Evolutionary conservation across 331 rosid species (phyloP).

Genomic region (Pyrus hybrid): DNA sequence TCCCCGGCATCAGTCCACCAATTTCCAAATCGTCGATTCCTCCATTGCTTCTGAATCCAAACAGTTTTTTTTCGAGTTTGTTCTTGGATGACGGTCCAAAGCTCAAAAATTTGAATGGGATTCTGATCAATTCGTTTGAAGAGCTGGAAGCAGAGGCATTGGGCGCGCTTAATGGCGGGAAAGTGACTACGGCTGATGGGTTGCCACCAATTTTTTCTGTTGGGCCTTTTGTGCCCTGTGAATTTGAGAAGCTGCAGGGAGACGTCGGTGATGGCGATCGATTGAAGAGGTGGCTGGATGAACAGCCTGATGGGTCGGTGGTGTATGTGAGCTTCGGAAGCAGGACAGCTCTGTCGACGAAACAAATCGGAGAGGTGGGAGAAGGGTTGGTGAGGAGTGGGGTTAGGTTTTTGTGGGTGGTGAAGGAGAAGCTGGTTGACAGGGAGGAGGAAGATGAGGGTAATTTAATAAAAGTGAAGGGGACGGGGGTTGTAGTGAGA

Average conservation of each 20-base stretch:
- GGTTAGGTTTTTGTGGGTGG: conserved; percentile 49
- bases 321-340: conserved; percentile 53
- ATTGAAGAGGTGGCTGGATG: conserved; percentile 34
- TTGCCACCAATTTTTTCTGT: conserved; percentile 35
- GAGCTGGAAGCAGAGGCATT: conserved; percentile 30
- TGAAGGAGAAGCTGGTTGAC: conserved; percentile 49
- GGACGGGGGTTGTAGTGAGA: conserved; percentile 42
- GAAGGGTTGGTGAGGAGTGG: conserved; percentile 46
- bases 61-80: conserved; percentile 1
- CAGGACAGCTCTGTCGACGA: conserved; percentile 29
- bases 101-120: conserved; percentile 23
- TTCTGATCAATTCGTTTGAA: conserved; percentile 39
- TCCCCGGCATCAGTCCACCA: conserved; percentile 25
- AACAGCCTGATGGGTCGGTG: conserved; percentile 33
- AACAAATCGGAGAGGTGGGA: conserved; percentile 43
- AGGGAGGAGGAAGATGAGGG: conserved; percentile 35
- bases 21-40: conserved; percentile 44
- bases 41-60: conserved; percentile 10
- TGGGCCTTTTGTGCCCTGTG: conserved; percentile 45
- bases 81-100: conserved; percentile 24
- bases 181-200: neutral
- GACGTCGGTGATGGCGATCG: neutral
- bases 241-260: conserved; percentile 23
- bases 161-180: conserved; percentile 22
- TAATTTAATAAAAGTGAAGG: conserved; percentile 27